phyloP scores from a whole-genome alignment of 805 yeast species.

The Yarrowia sp. region DNA sequence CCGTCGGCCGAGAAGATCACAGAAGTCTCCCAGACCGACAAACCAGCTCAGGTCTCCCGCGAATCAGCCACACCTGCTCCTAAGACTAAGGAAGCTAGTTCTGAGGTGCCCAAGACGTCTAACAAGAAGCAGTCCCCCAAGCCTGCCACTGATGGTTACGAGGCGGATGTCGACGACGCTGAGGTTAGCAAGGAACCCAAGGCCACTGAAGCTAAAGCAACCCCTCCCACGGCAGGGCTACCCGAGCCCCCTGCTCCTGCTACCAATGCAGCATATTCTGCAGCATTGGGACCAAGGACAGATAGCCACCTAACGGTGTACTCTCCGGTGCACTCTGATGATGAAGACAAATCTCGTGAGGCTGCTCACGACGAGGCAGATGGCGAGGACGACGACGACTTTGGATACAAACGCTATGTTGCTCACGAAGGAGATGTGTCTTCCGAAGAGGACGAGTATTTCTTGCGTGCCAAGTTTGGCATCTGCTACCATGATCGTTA shows the following conservation, averaged over 20 bases:
- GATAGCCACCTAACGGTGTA: slow-evolving; percentile 7
- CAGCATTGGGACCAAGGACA: background rate
- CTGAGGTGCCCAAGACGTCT: background rate
- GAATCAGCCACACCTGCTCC: background rate
- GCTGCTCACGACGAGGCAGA: slow-evolving; percentile 11
- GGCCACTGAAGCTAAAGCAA: too few species aligned
- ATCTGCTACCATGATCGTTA: slow-evolving; percentile 19
- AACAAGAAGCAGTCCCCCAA: background rate
- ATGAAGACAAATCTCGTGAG: slow-evolving; percentile 5
- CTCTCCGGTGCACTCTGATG: slow-evolving; percentile 1
- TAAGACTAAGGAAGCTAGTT: background rate
- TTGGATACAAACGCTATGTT: background rate
- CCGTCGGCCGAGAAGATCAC: background rate
- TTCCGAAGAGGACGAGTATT: slow-evolving; percentile 21
- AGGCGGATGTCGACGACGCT: background rate
- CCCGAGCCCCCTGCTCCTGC: background rate
- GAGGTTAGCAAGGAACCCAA: background rate
- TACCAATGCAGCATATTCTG: background rate
- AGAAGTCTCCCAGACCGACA: background rate
- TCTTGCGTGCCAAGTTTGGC: slow-evolving; percentile 19
- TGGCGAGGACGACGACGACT: slow-evolving; percentile 20
- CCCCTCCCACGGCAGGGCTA: background rate
- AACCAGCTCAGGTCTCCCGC: background rate
- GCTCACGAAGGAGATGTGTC: slow-evolving; percentile 16
- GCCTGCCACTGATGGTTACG: background rate